These are phyloP conservation scores for Trypanosoma platydactyli DNA, from an alignment of 208 protist species.

Conservation along the genomic window DNA sequence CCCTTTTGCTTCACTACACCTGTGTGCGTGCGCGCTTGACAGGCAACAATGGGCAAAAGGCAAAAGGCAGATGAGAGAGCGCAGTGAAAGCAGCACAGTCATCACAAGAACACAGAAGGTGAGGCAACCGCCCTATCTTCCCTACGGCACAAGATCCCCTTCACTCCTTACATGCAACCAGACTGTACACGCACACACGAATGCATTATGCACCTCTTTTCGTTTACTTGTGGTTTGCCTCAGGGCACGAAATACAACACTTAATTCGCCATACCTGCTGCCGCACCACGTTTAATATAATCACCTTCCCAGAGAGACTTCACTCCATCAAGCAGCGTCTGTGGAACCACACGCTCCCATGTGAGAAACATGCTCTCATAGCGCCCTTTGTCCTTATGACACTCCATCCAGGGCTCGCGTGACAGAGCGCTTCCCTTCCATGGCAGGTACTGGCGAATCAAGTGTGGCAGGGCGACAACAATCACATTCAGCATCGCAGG, in stretches of 20 bases:
- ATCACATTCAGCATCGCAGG: conserved; percentile 19
- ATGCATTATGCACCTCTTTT: too few species aligned
- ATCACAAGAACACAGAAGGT: too few species aligned
- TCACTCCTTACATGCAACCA: too few species aligned
- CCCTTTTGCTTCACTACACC: background rate
- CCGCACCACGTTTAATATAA: background rate
- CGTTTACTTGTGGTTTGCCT: too few species aligned
- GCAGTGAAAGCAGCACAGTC: too few species aligned
- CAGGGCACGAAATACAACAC: too few species aligned
- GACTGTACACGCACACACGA: too few species aligned
- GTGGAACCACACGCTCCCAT: conserved; percentile 11
- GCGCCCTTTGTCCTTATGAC: background rate
- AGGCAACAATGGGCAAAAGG: background rate
- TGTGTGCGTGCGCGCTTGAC: background rate
- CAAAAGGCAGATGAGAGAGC: background rate
- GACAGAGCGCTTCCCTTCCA: conserved; percentile 17
- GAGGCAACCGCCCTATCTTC: too few species aligned
- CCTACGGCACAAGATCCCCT: too few species aligned
- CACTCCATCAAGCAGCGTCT: conserved; percentile 12
- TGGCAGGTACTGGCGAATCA: conserved; percentile 16
- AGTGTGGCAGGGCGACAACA: conserved; percentile 20
- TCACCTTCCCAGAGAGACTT: conserved; percentile 12
- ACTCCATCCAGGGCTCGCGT: conserved; percentile 8
- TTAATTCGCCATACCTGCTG: too few species aligned
- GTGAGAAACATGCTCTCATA: conserved; percentile 22